These are phyloP conservation scores for Anastatica hierochuntica DNA, from an alignment of 345 rosid genomes.

Conservation along the genomic window DNA sequence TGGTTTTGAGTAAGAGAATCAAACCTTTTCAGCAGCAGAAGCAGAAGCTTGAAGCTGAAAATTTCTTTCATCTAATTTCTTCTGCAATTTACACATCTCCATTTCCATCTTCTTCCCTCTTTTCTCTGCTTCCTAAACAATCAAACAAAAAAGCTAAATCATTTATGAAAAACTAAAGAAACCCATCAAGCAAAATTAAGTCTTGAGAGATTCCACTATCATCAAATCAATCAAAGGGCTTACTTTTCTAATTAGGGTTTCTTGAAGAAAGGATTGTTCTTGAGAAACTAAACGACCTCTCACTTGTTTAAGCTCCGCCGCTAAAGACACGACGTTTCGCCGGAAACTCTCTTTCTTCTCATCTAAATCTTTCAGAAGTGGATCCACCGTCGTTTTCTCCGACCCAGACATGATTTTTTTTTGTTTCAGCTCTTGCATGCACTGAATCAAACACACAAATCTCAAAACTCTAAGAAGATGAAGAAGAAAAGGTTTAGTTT, in stretches of 20 bases:
- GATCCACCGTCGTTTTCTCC: slow-evolving; percentile 38
- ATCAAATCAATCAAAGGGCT: slow-evolving; percentile 5
- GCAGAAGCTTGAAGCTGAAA: slow-evolving; percentile 59
- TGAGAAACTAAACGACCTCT: slow-evolving; percentile 71
- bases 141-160: background rate
- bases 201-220: no score
- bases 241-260: slow-evolving; percentile 62
- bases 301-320: slow-evolving; percentile 75
- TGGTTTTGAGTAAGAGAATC: background rate
- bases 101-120: slow-evolving; percentile 63
- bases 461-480: background rate
- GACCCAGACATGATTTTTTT: slow-evolving; percentile 39
- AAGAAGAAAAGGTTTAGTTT: background rate
- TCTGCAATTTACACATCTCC: slow-evolving; percentile 48
- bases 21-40: slow-evolving; percentile 69
- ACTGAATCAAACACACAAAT: background rate
- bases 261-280: slow-evolving; percentile 60
- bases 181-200: no score
- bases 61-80: slow-evolving; percentile 50
- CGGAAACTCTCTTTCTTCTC: slow-evolving; percentile 84
- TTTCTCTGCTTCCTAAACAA: slow-evolving; percentile 59
- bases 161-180: no score
- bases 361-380: slow-evolving; percentile 67
- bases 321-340: slow-evolving; percentile 73
- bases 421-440: slow-evolving; percentile 6